Percentiles rank a stretch among this genome's conserved stretches.
Evolutionary conservation across 2,329 filamentous ascomycete species (phyloP).

Genomic region (Aspergillus fumigatiaffinis): DNA sequence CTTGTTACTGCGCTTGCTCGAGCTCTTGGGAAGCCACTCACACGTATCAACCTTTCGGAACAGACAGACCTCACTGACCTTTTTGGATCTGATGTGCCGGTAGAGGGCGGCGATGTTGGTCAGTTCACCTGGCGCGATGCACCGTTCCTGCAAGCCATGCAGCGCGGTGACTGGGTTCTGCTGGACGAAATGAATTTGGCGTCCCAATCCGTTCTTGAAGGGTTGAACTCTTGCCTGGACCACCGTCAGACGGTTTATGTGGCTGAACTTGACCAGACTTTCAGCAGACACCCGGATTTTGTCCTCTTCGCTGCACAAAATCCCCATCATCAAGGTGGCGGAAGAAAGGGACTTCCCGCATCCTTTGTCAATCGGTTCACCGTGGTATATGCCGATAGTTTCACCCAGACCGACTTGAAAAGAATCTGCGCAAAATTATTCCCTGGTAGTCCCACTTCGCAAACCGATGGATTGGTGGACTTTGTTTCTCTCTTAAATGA

Average conservation of each 20-base stretch:
- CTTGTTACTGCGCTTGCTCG: conserved; percentile 80
- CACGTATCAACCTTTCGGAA: conserved; percentile 93
- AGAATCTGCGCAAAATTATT: conserved; percentile 78
- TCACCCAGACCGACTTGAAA: conserved; percentile 74
- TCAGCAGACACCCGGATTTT: conserved; percentile 83
- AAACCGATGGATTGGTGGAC: conserved; percentile 65
- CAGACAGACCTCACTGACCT: conserved; percentile 97
- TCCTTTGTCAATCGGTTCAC: conserved; percentile 99
- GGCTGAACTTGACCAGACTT: conserved; percentile 90
- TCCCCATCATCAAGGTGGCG: conserved; percentile 93
- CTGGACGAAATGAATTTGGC: conserved; percentile 98
- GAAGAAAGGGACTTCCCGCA: conserved; percentile 86
- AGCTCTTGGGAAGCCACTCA: conserved; percentile 75
- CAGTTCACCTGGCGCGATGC: conserved; percentile 95
- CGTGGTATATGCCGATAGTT: conserved; percentile 92
- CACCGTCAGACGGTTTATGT: conserved; percentile 95
- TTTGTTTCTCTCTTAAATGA: conserved; percentile 80
- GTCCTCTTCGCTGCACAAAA: conserved; percentile 97
- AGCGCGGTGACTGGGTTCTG: conserved; percentile 91
- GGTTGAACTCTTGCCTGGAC: conserved; percentile 92
- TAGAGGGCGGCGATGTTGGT: conserved; percentile 86
- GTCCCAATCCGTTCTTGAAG: conserved; percentile 93
- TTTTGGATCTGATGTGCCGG: conserved; percentile 92
- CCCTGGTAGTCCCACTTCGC: conserved; percentile 55
- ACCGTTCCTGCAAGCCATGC: conserved; percentile 94